Evolutionary conservation across 352 stramenopile genomes (phyloP).

Genomic region (Globisporangium uncinulatum): DNA sequence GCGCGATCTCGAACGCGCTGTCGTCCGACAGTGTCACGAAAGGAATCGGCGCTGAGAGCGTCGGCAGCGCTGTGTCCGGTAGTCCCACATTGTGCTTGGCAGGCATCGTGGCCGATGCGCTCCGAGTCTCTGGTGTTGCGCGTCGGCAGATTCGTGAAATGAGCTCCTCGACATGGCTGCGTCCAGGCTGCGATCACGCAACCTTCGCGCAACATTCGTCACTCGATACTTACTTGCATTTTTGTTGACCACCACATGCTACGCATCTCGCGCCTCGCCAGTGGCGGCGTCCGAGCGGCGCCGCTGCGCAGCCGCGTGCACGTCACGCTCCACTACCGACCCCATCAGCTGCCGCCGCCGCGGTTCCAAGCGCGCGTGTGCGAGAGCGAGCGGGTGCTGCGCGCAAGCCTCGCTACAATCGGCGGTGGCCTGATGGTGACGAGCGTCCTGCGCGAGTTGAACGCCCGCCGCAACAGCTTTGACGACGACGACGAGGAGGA

Average conservation of each 20-base stretch:
- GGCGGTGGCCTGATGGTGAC: slow-evolving; percentile 40
- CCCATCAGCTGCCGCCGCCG: neutral
- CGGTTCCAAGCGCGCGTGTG: neutral
- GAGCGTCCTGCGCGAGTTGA: slow-evolving; percentile 10
- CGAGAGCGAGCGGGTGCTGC: slow-evolving; percentile 34
- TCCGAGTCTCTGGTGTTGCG: too few relatives aligned
- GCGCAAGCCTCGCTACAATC: slow-evolving; percentile 44
- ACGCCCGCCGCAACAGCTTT: neutral
- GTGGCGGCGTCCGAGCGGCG: neutral
- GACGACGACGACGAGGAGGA: slow-evolving; percentile 13
- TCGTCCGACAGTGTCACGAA: slow-evolving; percentile 79
- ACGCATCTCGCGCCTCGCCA: slow-evolving; percentile 1
- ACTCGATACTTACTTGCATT: too few relatives aligned
- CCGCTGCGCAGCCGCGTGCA: neutral
- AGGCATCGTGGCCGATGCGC: too few relatives aligned
- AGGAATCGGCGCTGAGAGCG: slow-evolving; percentile 36
- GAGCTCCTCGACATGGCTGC: too few relatives aligned
- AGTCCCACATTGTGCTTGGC: slow-evolving; percentile 65
- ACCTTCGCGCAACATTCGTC: too few relatives aligned
- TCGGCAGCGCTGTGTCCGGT: slow-evolving; percentile 11
- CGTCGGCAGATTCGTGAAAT: too few relatives aligned
- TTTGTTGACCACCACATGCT: slow-evolving; percentile 1
- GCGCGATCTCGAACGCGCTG: slow-evolving; percentile 72
- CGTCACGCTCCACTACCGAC: neutral
- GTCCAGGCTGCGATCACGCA: too few relatives aligned